Evolutionary conservation across 2,329 filamentous ascomycete species (phyloP).

Genomic region (Hymenoscyphus linearis): DNA sequence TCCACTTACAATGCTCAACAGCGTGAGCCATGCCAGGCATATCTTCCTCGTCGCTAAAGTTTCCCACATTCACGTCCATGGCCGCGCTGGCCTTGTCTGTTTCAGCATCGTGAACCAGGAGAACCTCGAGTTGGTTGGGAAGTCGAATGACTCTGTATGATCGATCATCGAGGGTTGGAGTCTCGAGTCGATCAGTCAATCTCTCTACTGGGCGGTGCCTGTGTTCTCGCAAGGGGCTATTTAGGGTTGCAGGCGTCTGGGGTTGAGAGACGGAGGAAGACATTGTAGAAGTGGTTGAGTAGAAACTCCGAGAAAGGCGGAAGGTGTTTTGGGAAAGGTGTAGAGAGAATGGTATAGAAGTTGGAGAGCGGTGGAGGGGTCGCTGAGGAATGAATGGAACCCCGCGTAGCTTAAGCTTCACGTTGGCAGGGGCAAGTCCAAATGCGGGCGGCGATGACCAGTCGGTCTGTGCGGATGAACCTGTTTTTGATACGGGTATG

Average conservation of each 20-base stretch:
- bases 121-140: slow-evolving; percentile 82
- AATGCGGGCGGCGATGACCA: neutral
- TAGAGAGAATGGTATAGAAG: slow-evolving; percentile 5
- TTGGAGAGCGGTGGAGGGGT: slow-evolving; percentile 5
- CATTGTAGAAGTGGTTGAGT: slow-evolving; percentile 23
- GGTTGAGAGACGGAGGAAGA: slow-evolving; percentile 31
- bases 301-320: slow-evolving; percentile 12
- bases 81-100: slow-evolving; percentile 96
- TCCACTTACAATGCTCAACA: slow-evolving; percentile 65
- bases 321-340: neutral
- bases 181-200: slow-evolving; percentile 70
- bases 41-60: slow-evolving; percentile 84
- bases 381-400: neutral
- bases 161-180: slow-evolving; percentile 78
- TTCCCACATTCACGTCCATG: slow-evolving; percentile 92
- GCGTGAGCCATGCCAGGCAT: slow-evolving; percentile 95
- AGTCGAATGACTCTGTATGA: slow-evolving; percentile 83
- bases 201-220: slow-evolving; percentile 29
- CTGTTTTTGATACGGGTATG: neutral
- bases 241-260: slow-evolving; percentile 25
- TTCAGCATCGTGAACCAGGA: slow-evolving; percentile 88
- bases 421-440: neutral
- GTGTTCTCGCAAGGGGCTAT: slow-evolving; percentile 30
- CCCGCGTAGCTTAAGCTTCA: slow-evolving; percentile 5
- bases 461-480: neutral